phyloP scores from a whole-genome alignment of 2,329 filamentous ascomycete genomes.

The Monosporascus sp. region DNA sequence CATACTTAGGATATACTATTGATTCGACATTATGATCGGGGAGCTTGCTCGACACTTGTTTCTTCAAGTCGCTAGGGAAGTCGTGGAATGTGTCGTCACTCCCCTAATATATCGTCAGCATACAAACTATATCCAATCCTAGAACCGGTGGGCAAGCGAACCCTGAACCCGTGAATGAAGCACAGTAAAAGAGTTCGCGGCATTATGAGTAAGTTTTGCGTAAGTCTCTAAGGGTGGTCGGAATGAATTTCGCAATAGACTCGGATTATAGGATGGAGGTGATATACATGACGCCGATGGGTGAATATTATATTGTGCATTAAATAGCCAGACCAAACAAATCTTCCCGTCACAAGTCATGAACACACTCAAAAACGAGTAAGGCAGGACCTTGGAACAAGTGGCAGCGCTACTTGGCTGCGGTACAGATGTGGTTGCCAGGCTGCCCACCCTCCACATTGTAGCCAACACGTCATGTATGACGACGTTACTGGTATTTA shows the following conservation, averaged over 20 bases:
- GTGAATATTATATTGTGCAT: not conserved
- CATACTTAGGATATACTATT: conserved; percentile 66
- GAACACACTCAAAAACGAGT: not conserved
- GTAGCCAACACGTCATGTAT: conserved; percentile 14
- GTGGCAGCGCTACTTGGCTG: not conserved
- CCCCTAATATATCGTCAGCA: conserved; percentile 39
- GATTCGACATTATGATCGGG: conserved; percentile 57
- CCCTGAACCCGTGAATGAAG: conserved; percentile 74
- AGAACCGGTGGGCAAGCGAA: conserved; percentile 16
- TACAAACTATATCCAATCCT: not conserved
- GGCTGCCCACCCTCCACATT: conserved; percentile 12
- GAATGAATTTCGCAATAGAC: not conserved
- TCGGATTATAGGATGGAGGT: not conserved
- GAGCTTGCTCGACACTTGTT: conserved; percentile 52
- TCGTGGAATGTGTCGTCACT: conserved; percentile 64
- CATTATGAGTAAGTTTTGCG: conserved; percentile 24
- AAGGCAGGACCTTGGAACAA: not conserved
- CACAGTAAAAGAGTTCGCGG: conserved; percentile 60
- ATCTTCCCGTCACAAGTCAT: not conserved
- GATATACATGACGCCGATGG: not conserved
- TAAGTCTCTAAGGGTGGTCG: not conserved
- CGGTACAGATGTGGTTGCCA: not conserved
- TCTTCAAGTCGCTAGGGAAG: conserved; percentile 61
- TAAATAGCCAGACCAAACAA: not conserved
- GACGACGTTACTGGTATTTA: conserved; percentile 16